phyloP scores from a whole-genome alignment of 345 rosid species.

The Citrus cavaleriei region DNA sequence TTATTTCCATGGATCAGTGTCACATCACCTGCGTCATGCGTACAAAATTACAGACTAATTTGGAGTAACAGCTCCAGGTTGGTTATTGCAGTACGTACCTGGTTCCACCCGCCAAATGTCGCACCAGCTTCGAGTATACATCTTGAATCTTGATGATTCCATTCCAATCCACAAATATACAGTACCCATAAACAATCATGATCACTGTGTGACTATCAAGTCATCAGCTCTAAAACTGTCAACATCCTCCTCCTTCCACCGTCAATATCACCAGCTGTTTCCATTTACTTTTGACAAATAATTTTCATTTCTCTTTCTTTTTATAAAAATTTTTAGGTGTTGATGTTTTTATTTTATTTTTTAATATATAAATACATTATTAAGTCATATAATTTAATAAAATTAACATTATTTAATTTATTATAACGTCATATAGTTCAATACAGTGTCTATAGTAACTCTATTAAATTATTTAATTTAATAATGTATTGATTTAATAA shows the following conservation, averaged over 20 bases:
- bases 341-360: accelerated
- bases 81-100: background rate
- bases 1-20: background rate
- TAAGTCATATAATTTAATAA: no score
- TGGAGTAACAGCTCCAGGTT: background rate
- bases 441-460: no score
- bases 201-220: background rate
- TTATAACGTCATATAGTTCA: no score
- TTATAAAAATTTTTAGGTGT: no score
- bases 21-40: background rate
- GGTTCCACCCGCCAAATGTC: background rate
- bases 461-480: no score
- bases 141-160: background rate
- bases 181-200: conserved; percentile 33
- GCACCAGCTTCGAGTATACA: background rate
- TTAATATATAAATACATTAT: accelerated
- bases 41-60: background rate
- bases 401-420: no score
- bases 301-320: background rate
- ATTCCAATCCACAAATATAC: conserved; percentile 15
- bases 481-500: no score
- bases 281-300: background rate
- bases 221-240: conserved; percentile 10
- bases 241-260: background rate
- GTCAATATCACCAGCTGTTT: background rate